These are phyloP conservation scores for Tulasnella sp. DNA, from an alignment of 768 basidiomycete species.

Conservation along the genomic window DNA sequence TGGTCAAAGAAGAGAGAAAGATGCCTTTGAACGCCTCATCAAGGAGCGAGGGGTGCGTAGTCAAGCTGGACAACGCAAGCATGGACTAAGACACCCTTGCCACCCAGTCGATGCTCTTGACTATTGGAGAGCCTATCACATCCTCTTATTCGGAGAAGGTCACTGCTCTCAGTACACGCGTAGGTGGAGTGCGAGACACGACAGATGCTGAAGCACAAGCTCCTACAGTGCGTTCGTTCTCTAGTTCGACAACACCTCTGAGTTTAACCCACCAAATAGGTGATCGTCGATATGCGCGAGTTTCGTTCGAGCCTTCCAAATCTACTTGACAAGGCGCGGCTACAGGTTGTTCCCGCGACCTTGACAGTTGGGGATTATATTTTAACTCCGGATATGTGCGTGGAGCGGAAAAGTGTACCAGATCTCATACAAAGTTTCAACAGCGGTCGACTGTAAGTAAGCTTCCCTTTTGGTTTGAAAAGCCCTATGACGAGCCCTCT, in stretches of 20 bases:
- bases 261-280: constrained; percentile 33
- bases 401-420: constrained; percentile 89
- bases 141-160: constrained; percentile 31
- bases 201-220: constrained; percentile 53
- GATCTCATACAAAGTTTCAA: constrained; percentile 92
- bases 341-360: constrained; percentile 81
- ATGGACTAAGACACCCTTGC: not conserved
- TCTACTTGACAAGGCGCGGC: constrained; percentile 67
- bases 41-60: constrained; percentile 75
- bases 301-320: constrained; percentile 89
- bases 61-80: not conserved
- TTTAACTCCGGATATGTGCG: constrained; percentile 86
- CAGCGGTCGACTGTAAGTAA: constrained; percentile 78
- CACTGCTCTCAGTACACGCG: constrained; percentile 69
- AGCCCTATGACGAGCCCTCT: not conserved
- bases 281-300: constrained; percentile 95
- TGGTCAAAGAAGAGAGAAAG: constrained; percentile 80
- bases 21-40: constrained; percentile 85
- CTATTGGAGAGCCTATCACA: constrained; percentile 38
- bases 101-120: constrained; percentile 75
- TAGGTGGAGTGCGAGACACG: constrained; percentile 64
- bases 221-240: constrained; percentile 37
- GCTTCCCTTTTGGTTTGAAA: not conserved
- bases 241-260: not conserved
- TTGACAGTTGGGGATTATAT: constrained; percentile 95